phyloP scores from a whole-genome alignment of 2,329 filamentous ascomycete genomes.

The Calonectria crousiana region DNA sequence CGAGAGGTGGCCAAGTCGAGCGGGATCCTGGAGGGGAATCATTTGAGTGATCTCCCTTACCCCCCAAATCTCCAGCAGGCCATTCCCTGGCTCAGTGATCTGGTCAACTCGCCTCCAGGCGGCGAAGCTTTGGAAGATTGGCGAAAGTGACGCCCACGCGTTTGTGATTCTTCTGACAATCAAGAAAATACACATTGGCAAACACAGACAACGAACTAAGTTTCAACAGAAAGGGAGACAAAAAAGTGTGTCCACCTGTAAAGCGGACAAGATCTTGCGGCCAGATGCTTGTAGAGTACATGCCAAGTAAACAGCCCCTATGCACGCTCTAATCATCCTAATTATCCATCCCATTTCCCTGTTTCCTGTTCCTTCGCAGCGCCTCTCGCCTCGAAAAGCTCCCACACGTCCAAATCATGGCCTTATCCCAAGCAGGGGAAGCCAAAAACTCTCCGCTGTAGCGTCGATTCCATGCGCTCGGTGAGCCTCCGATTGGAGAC shows the following conservation, averaged over 20 bases:
- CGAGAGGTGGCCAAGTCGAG: neutral
- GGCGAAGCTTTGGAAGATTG: neutral
- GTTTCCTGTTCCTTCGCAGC: slow-evolving; percentile 26
- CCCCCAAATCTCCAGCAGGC: neutral
- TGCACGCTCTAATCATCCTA: slow-evolving; percentile 40
- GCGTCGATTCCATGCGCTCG: slow-evolving; percentile 8
- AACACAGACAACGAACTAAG: neutral
- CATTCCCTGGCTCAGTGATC: neutral
- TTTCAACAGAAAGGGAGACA: neutral
- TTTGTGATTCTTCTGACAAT: neutral
- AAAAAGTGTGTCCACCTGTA: neutral
- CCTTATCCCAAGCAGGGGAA: slow-evolving; percentile 7
- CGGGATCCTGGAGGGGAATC: neutral
- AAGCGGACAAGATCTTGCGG: slow-evolving; percentile 8
- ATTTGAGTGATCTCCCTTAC: neutral
- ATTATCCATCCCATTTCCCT: slow-evolving; percentile 29
- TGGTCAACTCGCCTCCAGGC: neutral
- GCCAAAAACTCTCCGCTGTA: slow-evolving; percentile 18
- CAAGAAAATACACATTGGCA: neutral
- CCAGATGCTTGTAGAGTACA: slow-evolving; percentile 11
- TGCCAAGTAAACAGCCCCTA: slow-evolving; percentile 26
- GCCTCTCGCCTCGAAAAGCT: slow-evolving; percentile 29
- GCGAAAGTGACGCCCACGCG: neutral
- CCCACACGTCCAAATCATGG: slow-evolving; percentile 2
- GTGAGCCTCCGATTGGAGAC: slow-evolving; percentile 1